phyloP scores from a whole-genome alignment of 31 red algal species.

The Odonthalia washingtoniensis region DNA sequence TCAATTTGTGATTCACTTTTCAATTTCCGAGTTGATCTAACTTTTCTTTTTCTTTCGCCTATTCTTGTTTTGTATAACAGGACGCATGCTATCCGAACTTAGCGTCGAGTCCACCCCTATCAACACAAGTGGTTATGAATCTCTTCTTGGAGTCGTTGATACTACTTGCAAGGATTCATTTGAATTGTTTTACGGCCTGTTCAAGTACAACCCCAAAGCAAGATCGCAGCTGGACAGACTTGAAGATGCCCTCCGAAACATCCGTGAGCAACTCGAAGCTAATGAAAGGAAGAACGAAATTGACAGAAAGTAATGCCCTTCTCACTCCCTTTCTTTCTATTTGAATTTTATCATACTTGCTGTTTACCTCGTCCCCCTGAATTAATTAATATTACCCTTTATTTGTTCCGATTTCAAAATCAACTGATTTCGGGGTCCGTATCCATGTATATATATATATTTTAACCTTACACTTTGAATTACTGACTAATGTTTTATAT shows the following conservation, averaged over 20 bases:
- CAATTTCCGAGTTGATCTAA: too few relatives aligned
- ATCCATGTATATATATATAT: too few relatives aligned
- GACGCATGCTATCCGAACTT: conserved; percentile 88
- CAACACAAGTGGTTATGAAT: conserved; percentile 95
- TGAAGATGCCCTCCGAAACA: conserved; percentile 67
- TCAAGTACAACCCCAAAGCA: conserved; percentile 93
- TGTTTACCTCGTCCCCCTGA: too few relatives aligned
- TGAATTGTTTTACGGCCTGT: conserved; percentile 97
- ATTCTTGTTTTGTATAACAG: conserved; percentile 34
- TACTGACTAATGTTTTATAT: too few relatives aligned
- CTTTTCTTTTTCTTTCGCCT: not conserved
- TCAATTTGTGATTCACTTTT: too few relatives aligned
- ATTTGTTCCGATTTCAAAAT: too few relatives aligned
- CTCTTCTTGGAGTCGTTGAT: conserved; percentile 94
- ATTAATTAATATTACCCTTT: too few relatives aligned
- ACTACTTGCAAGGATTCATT: conserved; percentile 94
- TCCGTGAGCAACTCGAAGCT: conserved; percentile 74
- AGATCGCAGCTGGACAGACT: conserved; percentile 79
- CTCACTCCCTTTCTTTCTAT: not conserved
- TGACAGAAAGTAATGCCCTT: conserved; percentile 49
- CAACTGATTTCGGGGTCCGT: too few relatives aligned
- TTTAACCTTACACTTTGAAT: too few relatives aligned
- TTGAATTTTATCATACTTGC: too few relatives aligned
- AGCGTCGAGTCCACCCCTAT: conserved; percentile 90
- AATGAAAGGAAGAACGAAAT: conserved; percentile 58